Evolutionary conservation across 2,329 filamentous ascomycete species (phyloP).

Genomic region (Lasiodiplodia gonubiensis): DNA sequence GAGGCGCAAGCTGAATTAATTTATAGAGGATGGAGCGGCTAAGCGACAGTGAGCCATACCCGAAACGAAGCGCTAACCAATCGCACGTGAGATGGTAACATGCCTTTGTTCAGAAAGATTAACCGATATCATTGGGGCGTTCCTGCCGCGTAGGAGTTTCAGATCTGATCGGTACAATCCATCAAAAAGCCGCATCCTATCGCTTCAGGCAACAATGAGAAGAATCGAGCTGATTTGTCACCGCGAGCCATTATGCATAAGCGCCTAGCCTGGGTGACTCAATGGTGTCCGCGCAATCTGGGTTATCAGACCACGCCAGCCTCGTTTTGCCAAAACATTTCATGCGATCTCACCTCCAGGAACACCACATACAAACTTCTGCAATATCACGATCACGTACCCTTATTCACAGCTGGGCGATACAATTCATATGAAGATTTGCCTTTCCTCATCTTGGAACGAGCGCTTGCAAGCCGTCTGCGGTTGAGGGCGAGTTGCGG

Average conservation of each 20-base stretch:
- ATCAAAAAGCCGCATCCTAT: too few relatives aligned
- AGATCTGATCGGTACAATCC: not conserved
- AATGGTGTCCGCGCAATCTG: not conserved
- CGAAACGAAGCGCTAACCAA: not conserved
- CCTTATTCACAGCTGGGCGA: not conserved
- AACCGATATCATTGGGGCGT: not conserved
- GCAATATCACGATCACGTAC: not conserved
- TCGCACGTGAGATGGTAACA: too few relatives aligned
- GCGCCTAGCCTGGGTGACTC: not conserved
- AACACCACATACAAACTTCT: not conserved
- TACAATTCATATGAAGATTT: too few relatives aligned
- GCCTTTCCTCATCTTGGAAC: too few relatives aligned
- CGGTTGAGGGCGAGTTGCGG: too few relatives aligned
- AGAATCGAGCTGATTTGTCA: not conserved
- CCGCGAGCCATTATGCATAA: not conserved
- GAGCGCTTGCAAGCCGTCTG: too few relatives aligned
- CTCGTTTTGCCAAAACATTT: not conserved
- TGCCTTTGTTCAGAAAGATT: not conserved
- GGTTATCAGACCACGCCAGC: not conserved
- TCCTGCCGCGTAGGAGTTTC: not conserved
- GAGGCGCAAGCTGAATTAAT: not conserved
- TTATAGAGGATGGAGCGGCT: not conserved
- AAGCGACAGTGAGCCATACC: not conserved
- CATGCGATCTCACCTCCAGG: not conserved
- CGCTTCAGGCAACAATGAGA: not conserved